These are phyloP conservation scores for Thuja plicata DNA, from an alignment of 83 land plant species.

Conservation along the genomic window DNA sequence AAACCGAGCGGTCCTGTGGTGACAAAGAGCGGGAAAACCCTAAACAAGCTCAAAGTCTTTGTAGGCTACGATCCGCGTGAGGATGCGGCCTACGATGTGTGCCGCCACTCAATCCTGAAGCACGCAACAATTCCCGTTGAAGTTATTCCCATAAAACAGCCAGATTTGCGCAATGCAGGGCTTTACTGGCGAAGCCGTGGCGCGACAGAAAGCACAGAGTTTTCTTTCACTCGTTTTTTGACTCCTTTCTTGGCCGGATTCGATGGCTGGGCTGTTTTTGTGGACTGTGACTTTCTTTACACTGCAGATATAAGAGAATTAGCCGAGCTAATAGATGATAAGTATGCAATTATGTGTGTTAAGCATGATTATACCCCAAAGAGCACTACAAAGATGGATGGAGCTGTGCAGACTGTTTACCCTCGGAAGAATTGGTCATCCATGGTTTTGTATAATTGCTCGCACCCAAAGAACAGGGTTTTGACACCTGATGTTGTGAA, in stretches of 20 bases:
- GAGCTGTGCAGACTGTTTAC: conserved; percentile 69
- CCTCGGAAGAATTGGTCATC: conserved; percentile 94
- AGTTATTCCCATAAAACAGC: conserved; percentile 63
- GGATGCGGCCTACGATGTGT: conserved; percentile 76
- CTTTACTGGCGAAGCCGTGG: conserved; percentile 63
- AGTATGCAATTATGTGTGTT: conserved; percentile 78
- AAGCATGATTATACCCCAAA: conserved; percentile 77
- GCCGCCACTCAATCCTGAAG: conserved; percentile 69
- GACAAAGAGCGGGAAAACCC: background rate
- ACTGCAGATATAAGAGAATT: conserved; percentile 70
- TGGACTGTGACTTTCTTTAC: conserved; percentile 86
- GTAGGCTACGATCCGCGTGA: conserved; percentile 83
- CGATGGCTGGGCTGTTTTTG: conserved; percentile 88
- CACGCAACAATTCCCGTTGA: conserved; percentile 68
- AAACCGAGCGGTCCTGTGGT: background rate
- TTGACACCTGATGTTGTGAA: conserved; percentile 70
- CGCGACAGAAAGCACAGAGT: conserved; percentile 77
- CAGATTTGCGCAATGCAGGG: conserved; percentile 46
- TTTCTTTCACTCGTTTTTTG: conserved; percentile 79
- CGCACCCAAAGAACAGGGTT: conserved; percentile 69
- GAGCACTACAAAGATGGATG: conserved; percentile 80
- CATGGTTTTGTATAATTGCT: conserved; percentile 86
- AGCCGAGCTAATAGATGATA: conserved; percentile 59
- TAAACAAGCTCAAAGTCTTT: conserved; percentile 44
- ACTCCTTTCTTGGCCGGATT: conserved; percentile 70